phyloP scores from a whole-genome alignment of 371 early-diverging fungal genomes.

The Apophysomyces ossiformis region DNA sequence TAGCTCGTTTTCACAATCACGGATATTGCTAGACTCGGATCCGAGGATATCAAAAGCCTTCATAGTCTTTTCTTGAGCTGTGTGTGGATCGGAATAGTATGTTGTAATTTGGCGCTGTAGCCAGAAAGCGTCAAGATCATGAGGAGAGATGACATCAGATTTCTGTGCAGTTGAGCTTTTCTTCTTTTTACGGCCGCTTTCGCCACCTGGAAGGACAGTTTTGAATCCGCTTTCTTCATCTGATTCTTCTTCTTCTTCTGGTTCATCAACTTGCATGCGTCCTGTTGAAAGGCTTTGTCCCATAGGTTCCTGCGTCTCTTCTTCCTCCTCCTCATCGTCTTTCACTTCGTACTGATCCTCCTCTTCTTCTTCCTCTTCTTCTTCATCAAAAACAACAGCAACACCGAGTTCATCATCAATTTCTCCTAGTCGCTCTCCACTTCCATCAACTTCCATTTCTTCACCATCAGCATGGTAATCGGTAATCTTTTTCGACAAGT shows the following conservation, averaged over 20 bases:
- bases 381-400: conserved; percentile 78
- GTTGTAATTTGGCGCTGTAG: conserved; percentile 87
- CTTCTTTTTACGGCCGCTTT: conserved; percentile 41
- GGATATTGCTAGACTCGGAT: conserved; percentile 62
- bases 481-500: conserved; percentile 92
- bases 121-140: conserved; percentile 97
- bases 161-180: conserved; percentile 30
- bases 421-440: conserved; percentile 53
- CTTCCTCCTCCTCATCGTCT: conserved; percentile 60
- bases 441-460: conserved; percentile 54
- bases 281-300: conserved; percentile 1
- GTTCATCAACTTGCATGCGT: conserved; percentile 22
- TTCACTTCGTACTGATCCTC: conserved; percentile 64
- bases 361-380: conserved; percentile 71
- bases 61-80: conserved; percentile 85
- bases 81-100: conserved; percentile 84
- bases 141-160: conserved; percentile 58
- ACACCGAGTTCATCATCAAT: conserved; percentile 80
- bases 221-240: conserved; percentile 61
- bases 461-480: conserved; percentile 73
- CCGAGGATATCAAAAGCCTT: conserved; percentile 78
- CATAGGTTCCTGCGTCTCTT: conserved; percentile 24
- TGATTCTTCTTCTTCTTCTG: conserved; percentile 32
- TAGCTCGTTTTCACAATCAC: conserved; percentile 94
- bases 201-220: conserved; percentile 55